Base-by-base conservation (phyloP, 495 filamentous ascomycete species). In the Bacidia rubella region DNA sequence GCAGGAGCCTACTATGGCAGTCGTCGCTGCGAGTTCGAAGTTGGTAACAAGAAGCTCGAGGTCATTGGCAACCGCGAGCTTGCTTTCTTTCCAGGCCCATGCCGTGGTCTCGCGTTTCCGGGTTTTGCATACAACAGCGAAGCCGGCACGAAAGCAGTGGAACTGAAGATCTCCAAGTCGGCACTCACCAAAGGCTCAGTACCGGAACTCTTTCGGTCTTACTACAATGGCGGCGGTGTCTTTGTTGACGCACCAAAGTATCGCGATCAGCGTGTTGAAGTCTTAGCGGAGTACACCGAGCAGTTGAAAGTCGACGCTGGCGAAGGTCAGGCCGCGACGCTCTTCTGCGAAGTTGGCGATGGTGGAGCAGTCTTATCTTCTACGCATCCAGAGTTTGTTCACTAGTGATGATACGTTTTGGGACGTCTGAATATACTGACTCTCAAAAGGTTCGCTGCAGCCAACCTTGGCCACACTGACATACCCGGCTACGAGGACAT, bases 171-270 rank as follows among this genome's bases (percentile, higher is more conserved):
- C 25, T 70, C 75, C 23, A 84, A 82, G 61, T 72, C 68, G 11
- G 70, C 69, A 1, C 76, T 92, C 51, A 62, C 64, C n/a, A 60
- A 63, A 11, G 70, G 66, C 0, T 55, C 68, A n/a, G 65, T 86
- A 5, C 83, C 80, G 1, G 73, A 79, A 1, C 69, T 66, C 0
- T 89, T 96, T 58, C 70, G 72, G 42, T 82, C 78, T 11, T 98
- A 98, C 62, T 95, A 90, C 64, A 98, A 98, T 65, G 92, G 92
- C 2, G 92, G 92, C 2, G 90, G 93, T 10, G 81, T 93, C n/a
- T 98, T 95, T 71, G 83, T 93, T 10, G 81, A 92, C 68, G 83
- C 86, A 17, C 72, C 74, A 1, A 72, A 74, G 44, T 73, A 76
- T 51, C 69, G 70, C 29, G 75, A 80, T 39, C 64, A 71, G 56